Evolutionary conservation across 1,284 basidiomycete species (phyloP).

Genomic region (Tilletiopsis washingtonensis): DNA sequence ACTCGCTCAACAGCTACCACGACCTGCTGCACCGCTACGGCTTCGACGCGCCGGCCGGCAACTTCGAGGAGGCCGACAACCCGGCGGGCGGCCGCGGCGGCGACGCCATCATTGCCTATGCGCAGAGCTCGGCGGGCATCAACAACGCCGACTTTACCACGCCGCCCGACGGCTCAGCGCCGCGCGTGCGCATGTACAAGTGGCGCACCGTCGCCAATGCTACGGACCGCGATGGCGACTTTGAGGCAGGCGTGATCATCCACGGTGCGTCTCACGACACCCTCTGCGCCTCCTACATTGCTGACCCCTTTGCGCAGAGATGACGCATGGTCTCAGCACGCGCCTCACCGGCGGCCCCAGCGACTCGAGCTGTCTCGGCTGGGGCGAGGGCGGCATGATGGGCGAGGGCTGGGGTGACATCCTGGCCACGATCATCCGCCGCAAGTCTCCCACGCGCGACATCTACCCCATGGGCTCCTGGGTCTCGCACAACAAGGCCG

Average conservation of each 20-base stretch:
- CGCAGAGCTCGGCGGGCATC: slow-evolving; percentile 82
- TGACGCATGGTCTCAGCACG: slow-evolving; percentile 82
- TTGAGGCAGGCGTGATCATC: slow-evolving; percentile 56
- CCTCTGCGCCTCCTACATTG: too few relatives aligned
- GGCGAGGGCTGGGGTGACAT: slow-evolving; percentile 70
- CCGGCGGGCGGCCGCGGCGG: slow-evolving; percentile 74
- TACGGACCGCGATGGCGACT: slow-evolving; percentile 84
- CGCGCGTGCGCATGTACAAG: slow-evolving; percentile 91
- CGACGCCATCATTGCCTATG: slow-evolving; percentile 87
- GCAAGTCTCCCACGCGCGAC: slow-evolving; percentile 54
- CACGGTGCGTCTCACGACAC: too few relatives aligned
- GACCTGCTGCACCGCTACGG: slow-evolving; percentile 54
- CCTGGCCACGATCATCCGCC: slow-evolving; percentile 55
- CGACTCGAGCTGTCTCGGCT: slow-evolving; percentile 77
- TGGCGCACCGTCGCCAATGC: slow-evolving; percentile 54
- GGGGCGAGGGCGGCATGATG: slow-evolving; percentile 94
- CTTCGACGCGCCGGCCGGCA: slow-evolving; percentile 81
- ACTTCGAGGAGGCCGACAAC: slow-evolving; percentile 97
- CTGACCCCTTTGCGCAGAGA: too few relatives aligned
- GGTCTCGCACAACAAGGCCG: slow-evolving; percentile 69
- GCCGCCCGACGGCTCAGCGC: slow-evolving; percentile 57
- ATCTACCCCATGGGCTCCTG: slow-evolving; percentile 73
- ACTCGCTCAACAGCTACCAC: slow-evolving; percentile 35
- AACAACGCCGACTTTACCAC: slow-evolving; percentile 55
- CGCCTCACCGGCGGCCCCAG: slow-evolving; percentile 86